phyloP scores from a whole-genome alignment of 306 rosid genomes.

The Lathyrus sativus region DNA sequence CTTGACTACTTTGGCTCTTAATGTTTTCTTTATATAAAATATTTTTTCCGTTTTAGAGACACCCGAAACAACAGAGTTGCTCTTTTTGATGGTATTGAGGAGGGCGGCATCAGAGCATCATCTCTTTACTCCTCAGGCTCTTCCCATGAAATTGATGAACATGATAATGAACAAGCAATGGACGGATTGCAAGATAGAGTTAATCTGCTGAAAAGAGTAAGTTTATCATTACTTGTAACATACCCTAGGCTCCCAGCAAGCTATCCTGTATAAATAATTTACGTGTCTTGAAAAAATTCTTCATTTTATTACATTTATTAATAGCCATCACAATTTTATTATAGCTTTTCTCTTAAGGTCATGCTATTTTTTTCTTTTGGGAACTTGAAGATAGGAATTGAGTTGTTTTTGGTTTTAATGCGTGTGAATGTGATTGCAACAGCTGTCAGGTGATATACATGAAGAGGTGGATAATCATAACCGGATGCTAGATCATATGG shows the following conservation, averaged over 20 bases:
- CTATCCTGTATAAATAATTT: background rate
- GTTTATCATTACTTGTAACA: constrained; percentile 32
- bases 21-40: background rate
- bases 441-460: constrained; percentile 92
- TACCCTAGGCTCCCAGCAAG: constrained; percentile 2
- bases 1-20: constrained; percentile 28
- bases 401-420: constrained; percentile 23
- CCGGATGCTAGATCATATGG: constrained; percentile 87
- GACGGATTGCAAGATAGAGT: constrained; percentile 95
- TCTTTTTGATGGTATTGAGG: constrained; percentile 59
- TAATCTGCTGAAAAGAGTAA: constrained; percentile 84
- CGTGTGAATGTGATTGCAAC: constrained; percentile 47
- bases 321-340: background rate
- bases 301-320: constrained; percentile 21
- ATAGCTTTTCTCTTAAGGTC: background rate
- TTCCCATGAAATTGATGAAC: constrained; percentile 92
- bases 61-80: constrained; percentile 49
- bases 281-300: background rate
- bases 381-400: background rate
- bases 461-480: constrained; percentile 94
- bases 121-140: constrained; percentile 47
- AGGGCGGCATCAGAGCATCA: constrained; percentile 54
- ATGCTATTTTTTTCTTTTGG: constrained; percentile 5
- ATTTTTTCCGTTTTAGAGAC: constrained; percentile 36
- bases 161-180: constrained; percentile 77